Conservation (phyloP, 768 basidiomycete species). For the Mycena galopus region DNA sequence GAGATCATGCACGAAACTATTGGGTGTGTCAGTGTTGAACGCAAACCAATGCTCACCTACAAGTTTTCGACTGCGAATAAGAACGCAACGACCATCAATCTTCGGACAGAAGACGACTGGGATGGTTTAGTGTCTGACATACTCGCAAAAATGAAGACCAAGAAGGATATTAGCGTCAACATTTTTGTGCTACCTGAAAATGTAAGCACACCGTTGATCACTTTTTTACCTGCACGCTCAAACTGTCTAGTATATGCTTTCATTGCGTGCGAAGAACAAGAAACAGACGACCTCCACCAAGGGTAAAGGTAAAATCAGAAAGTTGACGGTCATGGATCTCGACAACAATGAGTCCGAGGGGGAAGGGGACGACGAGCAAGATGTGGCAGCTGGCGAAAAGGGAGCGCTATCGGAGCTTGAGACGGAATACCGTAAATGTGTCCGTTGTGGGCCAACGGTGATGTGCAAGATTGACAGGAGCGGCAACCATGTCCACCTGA, state of each 20-base stretch:
- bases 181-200: too few relatives aligned
- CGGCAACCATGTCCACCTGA: slow-evolving; percentile 2
- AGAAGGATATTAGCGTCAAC: too few relatives aligned
- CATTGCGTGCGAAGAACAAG: not conserved
- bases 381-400: too few relatives aligned
- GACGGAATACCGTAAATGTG: not conserved
- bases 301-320: not conserved
- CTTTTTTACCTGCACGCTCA: too few relatives aligned
- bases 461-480: slow-evolving; percentile 18
- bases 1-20: too few relatives aligned
- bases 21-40: too few relatives aligned
- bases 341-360: too few relatives aligned
- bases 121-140: too few relatives aligned
- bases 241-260: too few relatives aligned
- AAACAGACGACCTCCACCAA: not conserved
- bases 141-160: not conserved
- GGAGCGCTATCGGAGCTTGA: not conserved
- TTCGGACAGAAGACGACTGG: not conserved
- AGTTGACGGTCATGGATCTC: slow-evolving; percentile 12
- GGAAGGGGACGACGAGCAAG: slow-evolving; percentile 4
- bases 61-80: too few relatives aligned
- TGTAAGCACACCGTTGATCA: too few relatives aligned
- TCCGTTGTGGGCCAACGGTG: slow-evolving; percentile 5
- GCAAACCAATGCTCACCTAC: too few relatives aligned
- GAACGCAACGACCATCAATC: not conserved